Conservation (phyloP, 371 early-diverging fungal species). For the Synchytrium microbalum region DNA sequence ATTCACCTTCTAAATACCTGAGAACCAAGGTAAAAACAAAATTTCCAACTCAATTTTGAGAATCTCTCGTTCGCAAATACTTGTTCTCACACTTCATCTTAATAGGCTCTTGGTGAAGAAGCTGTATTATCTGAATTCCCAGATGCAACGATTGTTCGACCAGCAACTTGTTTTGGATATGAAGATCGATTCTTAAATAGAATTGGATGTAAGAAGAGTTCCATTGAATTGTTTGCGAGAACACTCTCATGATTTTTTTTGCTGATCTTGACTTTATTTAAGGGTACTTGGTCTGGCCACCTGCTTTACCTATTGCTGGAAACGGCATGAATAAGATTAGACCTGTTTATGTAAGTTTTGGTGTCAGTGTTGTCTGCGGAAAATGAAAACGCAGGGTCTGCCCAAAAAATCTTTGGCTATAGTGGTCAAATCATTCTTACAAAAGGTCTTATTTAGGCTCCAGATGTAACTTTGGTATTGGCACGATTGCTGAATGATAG, state of each 20-base stretch:
- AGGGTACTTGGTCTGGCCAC: slow-evolving; percentile 54
- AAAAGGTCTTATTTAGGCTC: no score
- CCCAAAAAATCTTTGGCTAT: no score
- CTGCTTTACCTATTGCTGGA: slow-evolving; percentile 54
- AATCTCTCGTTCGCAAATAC: no score
- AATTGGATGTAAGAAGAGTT: slow-evolving; percentile 58
- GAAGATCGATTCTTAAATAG: slow-evolving; percentile 91
- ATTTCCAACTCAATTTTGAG: slow-evolving; percentile 5
- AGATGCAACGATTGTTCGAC: slow-evolving; percentile 88
- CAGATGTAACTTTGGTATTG: slow-evolving; percentile 84
- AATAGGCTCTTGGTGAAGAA: slow-evolving; percentile 78
- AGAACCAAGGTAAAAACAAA: slow-evolving; percentile 63
- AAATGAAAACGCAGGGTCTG: no score
- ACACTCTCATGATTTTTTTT: slow-evolving; percentile 4
- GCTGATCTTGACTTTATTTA: slow-evolving; percentile 8
- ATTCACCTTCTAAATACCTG: slow-evolving; percentile 71
- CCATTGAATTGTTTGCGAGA: neutral
- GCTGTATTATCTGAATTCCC: slow-evolving; percentile 82
- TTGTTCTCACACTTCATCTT: neutral
- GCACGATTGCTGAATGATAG: slow-evolving; percentile 63
- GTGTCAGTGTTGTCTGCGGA: slow-evolving; percentile 34
- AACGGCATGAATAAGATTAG: slow-evolving; percentile 64
- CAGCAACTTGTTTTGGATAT: slow-evolving; percentile 79
- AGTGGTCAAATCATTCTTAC: no score
- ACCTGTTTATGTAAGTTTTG: slow-evolving; percentile 65